Evolutionary conservation across 108 stramenopile species (phyloP).

Genomic region (Cyclotella atomus): DNA sequence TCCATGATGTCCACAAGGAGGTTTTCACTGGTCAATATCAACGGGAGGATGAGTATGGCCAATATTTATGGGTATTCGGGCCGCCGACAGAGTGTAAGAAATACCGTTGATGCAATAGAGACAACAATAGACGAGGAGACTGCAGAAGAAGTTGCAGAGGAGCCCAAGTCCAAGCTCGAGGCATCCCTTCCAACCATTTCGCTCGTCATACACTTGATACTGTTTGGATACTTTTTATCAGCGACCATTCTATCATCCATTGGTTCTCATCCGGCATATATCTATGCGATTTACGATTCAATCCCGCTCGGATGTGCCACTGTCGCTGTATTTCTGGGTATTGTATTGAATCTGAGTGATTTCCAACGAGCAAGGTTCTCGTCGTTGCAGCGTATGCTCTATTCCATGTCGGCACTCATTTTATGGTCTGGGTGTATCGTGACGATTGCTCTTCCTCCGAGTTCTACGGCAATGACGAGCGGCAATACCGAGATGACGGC

Average conservation of each 20-base stretch:
- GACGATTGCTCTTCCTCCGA: slow-evolving; percentile 35
- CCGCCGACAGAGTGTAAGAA: background rate
- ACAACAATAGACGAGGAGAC: background rate
- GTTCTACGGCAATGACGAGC: slow-evolving; percentile 17
- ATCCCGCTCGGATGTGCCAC: slow-evolving; percentile 48
- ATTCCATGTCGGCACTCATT: slow-evolving; percentile 47
- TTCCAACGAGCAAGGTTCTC: slow-evolving; percentile 43
- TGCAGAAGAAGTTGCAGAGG: slow-evolving; percentile 20
- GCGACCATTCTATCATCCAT: slow-evolving; percentile 46
- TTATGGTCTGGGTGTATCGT: slow-evolving; percentile 54
- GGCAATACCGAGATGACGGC: slow-evolving; percentile 21
- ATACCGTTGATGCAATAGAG: background rate
- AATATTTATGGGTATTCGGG: background rate
- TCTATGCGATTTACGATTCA: slow-evolving; percentile 46
- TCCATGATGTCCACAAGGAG: slow-evolving; percentile 10
- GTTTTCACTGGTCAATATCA: slow-evolving; percentile 17
- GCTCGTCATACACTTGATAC: slow-evolving; percentile 7
- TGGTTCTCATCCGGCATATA: slow-evolving; percentile 16
- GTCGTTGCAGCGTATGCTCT: slow-evolving; percentile 42
- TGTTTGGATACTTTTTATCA: slow-evolving; percentile 39
- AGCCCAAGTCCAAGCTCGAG: slow-evolving; percentile 34
- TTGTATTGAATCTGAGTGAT: slow-evolving; percentile 45
- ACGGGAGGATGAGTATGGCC: slow-evolving; percentile 34
- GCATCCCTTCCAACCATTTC: slow-evolving; percentile 37
- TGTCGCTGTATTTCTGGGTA: slow-evolving; percentile 36